Evolutionary conservation across 768 basidiomycete species (phyloP), one percentile per base, ranked within the genome.

Genomic region (Royoungia palumana): DNA sequence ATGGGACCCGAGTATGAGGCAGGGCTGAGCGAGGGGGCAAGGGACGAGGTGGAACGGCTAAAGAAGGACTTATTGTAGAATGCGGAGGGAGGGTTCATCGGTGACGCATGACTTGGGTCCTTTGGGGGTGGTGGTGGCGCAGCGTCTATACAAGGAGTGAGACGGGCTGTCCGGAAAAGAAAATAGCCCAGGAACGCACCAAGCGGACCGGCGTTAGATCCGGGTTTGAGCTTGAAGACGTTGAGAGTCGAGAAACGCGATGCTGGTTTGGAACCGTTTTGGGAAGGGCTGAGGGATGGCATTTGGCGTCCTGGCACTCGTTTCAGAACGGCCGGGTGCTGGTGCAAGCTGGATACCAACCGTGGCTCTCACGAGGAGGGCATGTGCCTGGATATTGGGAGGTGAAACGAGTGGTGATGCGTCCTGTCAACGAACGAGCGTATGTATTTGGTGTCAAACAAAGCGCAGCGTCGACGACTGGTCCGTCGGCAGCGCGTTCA

Each of bases 61-160:
- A 69, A 68, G 56, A 74, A 51, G 11, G 71, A 66, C 44, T 54
- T 70, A 56, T 58, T 69, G 57, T 65, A 64, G 5, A 53, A 37
- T 0, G 44, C 2, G 0, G 54, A 42, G 24, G 53, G 56, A 5
- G 27, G 28, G 46, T 40, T 56, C 14, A 49, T 21, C 25, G 43
- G 16, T 66, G 49, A 17, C 1, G 14, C 12, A 67, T 79, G 78
- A 57, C 72, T 72, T 7, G 70, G 59, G 55, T 87, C 85, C 66
- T 87, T 87, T 35, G 84, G 84, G 0, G 85, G 85, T 2, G 72
- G 78, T 7, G 78, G 80, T 28, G 71, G 68, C 40, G 50, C 49
- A 14, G 50, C 6, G n/a, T 59, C 59, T 63, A n/a, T n/a, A 44
- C 12, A 40, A 13, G 27, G 17, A 22, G 28, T 11, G 19, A 8